phyloP scores from a whole-genome alignment of 129 eudicot species.

The Oenanthe sinensis region DNA sequence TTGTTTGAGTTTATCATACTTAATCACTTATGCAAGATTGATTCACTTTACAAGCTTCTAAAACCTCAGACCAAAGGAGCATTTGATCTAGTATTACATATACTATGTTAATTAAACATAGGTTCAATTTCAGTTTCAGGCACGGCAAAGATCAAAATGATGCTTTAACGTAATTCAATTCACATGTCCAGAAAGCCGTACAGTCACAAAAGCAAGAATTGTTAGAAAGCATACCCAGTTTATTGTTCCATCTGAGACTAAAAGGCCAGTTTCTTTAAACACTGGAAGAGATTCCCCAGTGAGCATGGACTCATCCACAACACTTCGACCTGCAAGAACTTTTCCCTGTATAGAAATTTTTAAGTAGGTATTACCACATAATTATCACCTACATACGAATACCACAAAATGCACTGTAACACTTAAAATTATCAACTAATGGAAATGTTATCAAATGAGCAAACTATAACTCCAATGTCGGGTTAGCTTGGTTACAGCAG shows the following conservation, averaged over 20 bases:
- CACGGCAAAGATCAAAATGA: neutral
- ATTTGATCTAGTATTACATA: neutral
- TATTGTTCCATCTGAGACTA: conserved; percentile 83
- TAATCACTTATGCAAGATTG: neutral
- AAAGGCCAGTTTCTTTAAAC: conserved; percentile 70
- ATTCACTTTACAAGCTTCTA: neutral
- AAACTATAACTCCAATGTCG: neutral
- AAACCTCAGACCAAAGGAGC: neutral
- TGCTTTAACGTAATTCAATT: neutral
- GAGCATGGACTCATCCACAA: conserved; percentile 97
- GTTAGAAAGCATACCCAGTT: conserved; percentile 61
- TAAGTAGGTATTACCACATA: neutral
- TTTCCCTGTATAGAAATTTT: conserved; percentile 47
- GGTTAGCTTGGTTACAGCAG: neutral
- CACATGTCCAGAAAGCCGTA: neutral
- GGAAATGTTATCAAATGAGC: neutral
- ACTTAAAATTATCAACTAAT: neutral
- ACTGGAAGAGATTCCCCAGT: conserved; percentile 94
- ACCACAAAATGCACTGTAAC: neutral
- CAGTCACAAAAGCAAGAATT: neutral
- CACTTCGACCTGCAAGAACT: conserved; percentile 91
- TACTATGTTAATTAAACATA: neutral
- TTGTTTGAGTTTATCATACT: neutral
- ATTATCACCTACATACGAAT: neutral
- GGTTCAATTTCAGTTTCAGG: neutral